Evolutionary conservation across 768 basidiomycete genomes (phyloP), one percentile per base, ranked within the genome.

Genomic region (Auriculariales sp.): DNA sequence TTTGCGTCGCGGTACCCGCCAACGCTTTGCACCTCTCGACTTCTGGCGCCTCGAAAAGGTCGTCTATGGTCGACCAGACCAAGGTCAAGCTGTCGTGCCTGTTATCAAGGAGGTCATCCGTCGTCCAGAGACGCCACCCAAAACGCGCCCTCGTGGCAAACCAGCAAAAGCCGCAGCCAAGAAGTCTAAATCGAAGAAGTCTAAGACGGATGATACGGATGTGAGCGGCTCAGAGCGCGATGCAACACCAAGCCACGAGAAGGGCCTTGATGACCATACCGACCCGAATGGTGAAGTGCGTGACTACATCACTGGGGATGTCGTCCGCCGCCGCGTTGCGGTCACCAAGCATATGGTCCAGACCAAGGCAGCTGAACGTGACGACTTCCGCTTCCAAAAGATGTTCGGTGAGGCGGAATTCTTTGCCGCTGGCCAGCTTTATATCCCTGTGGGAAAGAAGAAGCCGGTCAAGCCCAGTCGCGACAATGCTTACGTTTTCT

Each of bases 41-140:
- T 94, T 74, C 70, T 98, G 94, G 94, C 77, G 91, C n/a, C 78
- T 79, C 56, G 94, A 98, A 66, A 82, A 79, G 54, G 75, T 90
- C 22, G 80, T 92, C 2, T 97, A 90, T 57, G 83, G 82, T 4
- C 74, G 79, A 19, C 71, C 74, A 11, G 48, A 52, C 17, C 66
- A 71, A 7, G 70, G 71, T 5, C 75, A 69, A 22, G 66, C 73
- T 19, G 69, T 75, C 25, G 80, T 85, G 17, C 53, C 54, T 24
- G 55, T 55, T 31, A 53, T 50, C 33, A 52, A 52, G 27, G 53
- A 57, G 32, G 54, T 55, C 30, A 59, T 79, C 50, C 67, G 75
- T 46, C 58, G 79, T 12, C 77, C 73, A 1, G 71, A 78, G 34
- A 74, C 75, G 46, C 74, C 80, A 4, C 67, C 83, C 2, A 69